Evolutionary conservation across 192 early-diverging fungal genomes (phyloP).

Genomic region (Backusella australiensis): DNA sequence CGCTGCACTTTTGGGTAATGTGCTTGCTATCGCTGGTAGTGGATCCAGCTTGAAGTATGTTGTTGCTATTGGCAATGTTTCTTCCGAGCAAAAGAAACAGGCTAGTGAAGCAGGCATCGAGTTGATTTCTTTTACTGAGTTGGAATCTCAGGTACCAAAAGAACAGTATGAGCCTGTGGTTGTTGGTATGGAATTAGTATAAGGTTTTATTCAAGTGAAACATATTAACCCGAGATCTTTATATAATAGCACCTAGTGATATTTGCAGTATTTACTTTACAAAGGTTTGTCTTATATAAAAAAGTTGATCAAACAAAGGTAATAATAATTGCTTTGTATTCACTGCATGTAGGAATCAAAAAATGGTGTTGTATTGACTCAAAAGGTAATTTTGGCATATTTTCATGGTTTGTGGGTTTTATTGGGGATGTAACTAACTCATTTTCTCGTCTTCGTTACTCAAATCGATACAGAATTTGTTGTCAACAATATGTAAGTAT

Average conservation of each 20-base stretch:
- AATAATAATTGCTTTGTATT: not conserved
- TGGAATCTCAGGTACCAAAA: conserved; percentile 6
- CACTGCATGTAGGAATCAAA: not conserved
- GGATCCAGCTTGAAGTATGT: conserved; percentile 19
- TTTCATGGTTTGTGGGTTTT: not conserved
- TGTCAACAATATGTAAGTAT: conserved; percentile 11
- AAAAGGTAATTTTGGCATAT: conserved; percentile 27
- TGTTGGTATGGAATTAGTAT: conserved; percentile 11
- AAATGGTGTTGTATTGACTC: conserved; percentile 33
- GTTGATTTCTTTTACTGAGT: conserved; percentile 17
- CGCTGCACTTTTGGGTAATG: not conserved
- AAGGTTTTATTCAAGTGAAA: not conserved
- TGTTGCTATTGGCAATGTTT: conserved; percentile 21
- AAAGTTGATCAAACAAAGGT: not conserved
- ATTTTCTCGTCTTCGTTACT: no score
- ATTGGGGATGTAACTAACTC: not conserved
- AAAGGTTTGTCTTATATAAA: conserved; percentile 13
- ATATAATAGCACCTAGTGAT: conserved; percentile 22
- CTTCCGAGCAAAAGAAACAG: not conserved
- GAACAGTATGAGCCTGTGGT: conserved; percentile 9
- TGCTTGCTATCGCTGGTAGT: conserved; percentile 1
- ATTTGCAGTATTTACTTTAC: conserved; percentile 26
- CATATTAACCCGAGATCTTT: not conserved
- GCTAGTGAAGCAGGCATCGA: conserved; percentile 14
- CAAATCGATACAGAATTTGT: not conserved